These are phyloP conservation scores for Allium fistulosum DNA, from an alignment of 106 monocot genomes.

Conservation along the genomic window DNA sequence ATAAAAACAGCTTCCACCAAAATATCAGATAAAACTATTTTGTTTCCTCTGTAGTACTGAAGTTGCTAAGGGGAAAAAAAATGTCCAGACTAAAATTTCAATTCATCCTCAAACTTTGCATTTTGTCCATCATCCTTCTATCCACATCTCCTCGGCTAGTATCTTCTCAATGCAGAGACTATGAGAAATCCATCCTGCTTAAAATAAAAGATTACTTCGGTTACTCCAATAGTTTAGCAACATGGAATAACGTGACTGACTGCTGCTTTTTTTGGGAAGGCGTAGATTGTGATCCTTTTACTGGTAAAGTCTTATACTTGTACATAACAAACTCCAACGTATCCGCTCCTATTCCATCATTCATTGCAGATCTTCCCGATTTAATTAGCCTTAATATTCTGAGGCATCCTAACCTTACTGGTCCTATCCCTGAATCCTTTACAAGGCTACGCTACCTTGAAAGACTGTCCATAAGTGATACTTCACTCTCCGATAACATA, in stretches of 20 bases:
- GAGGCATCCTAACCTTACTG: slow-evolving; percentile 17
- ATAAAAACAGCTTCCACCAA: not conserved
- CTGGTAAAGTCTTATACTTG: not conserved
- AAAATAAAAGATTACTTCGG: not conserved
- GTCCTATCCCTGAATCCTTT: slow-evolving; percentile 31
- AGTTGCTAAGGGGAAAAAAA: not conserved
- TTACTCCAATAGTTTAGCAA: not conserved
- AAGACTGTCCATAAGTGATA: slow-evolving; percentile 30
- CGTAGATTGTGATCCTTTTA: not conserved
- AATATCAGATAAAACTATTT: not conserved
- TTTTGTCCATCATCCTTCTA: not conserved
- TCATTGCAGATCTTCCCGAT: slow-evolving; percentile 23
- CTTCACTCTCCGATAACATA: slow-evolving; percentile 38
- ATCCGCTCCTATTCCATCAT: slow-evolving; percentile 36
- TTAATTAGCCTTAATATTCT: slow-evolving; percentile 14
- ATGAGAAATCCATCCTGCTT: not conserved
- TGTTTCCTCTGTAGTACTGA: not conserved
- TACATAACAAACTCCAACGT: slow-evolving; percentile 12
- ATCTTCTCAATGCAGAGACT: not conserved
- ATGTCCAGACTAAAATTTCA: not conserved
- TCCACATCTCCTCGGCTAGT: not conserved
- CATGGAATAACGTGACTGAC: not conserved
- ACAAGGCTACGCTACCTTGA: slow-evolving; percentile 16
- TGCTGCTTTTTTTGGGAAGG: slow-evolving; percentile 1
- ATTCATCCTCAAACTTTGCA: not conserved